Base-by-base conservation (phyloP, 495 filamentous ascomycete species). In the Xeromyces bisporus region DNA sequence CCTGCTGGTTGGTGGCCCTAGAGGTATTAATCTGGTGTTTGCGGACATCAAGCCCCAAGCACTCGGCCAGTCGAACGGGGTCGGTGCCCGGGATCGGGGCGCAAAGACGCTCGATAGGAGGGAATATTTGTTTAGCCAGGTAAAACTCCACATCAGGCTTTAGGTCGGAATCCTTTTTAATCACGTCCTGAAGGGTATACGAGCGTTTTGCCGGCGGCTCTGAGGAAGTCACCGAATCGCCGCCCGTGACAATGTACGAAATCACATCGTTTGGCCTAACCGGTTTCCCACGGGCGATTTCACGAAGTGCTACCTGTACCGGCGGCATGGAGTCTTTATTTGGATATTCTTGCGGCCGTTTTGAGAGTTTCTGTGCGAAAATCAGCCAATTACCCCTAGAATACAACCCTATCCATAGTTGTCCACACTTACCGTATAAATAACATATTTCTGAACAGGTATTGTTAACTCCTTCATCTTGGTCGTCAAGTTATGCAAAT, bases 121-220 rank as follows among this genome's bases (percentile, higher is more conserved):
- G 89, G 57, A 97, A 89, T 32, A 97, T 93, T 50, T 97, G 89
- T 61, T 97, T 97, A 55, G 82, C 73, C 18, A 97, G 72, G 53
- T 97, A 97, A 71, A 87, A 96, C 42, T 96, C 89, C 16, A 91
- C 67, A 50, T 94, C 86, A 18, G 78, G 84, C 40, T 77, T 73
- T 2, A 96, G 62, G 4, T 59, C 76, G 2, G 76, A 77, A 35
- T 71, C 72, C 11, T 71, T 31, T 38, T 86, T 84, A 37, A 79
- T 60, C 11, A 94, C 80, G 47, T 96, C 91, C 38, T 86, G 77
- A 8, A 77, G 72, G 5, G 78, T 71, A 48, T 80, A 86, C 3
- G 89, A 85, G 34, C 91, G 80, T 51, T 91, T 91, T 16, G 89
- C 78, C 8, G 80, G 70, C 2, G 66, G 56, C 29, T 87, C 77